Evolutionary conservation across 192 early-diverging fungal species (phyloP), one percentile per base, ranked within the genome.

Genomic region (Phlyctochytrium planicorne): DNA sequence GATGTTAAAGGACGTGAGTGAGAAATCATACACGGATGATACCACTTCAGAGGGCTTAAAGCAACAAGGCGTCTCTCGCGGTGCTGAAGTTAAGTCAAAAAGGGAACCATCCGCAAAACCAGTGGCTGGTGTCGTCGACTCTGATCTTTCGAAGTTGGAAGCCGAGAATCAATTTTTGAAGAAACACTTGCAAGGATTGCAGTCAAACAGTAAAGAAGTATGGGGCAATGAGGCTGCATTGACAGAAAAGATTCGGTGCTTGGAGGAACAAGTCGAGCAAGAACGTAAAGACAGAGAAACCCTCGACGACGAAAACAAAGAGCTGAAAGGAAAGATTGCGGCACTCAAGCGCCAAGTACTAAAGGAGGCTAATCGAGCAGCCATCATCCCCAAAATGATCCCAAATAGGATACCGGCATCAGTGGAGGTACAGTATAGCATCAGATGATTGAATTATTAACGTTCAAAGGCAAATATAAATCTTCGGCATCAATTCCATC

Each of bases 381-480:
- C 62, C 59, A 66, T 60, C 27, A 55, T 66, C 29, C 40, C 63
- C 17, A 30, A 32, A 27, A 30, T 4, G 16, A 3, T 55, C 23
- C 32, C 25, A 3, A 53, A 12, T 65, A 24, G 52, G 14, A 27
- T 66, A 30, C 70, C 70, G 3, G 60, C 65, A 47, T 66, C 70
- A 14, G 56, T 72, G 16, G 70, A 72, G 63, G 70, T 72, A 52
- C n/a, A n/a, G n/a, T 35, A 6, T 35, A 68, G 12, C 12, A 30
- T 63, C 59, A 53, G 25, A 31, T 0, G 0, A 24, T 33, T 62
- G 12, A n/a, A 4, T 47, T 47, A 56, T n/a, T 34, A 20, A 1
- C 37, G 24, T 67, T 59, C 47, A 4, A 23, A 72, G 70, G 70
- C 64, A 20, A 72, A 72, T 34, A 65, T 72, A 53, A 72, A 72